Conservation (phyloP, 805 yeast species). For the Zygosaccharomyces gambellarensis region DNA sequence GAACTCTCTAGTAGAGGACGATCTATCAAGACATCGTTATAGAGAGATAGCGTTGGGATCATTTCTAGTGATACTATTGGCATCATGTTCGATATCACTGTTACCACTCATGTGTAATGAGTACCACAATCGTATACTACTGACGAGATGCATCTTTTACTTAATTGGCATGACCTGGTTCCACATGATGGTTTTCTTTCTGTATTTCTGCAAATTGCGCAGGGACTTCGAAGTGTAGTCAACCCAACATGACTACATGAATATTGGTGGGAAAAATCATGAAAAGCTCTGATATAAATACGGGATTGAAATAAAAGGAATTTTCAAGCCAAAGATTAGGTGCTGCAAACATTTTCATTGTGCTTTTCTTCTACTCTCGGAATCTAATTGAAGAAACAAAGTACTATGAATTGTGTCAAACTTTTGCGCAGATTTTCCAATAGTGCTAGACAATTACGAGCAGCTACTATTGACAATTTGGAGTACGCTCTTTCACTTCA, state of each 20-base stretch:
- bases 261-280: background rate
- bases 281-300: background rate
- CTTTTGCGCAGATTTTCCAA: constrained; percentile 1
- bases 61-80: background rate
- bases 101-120: constrained; percentile 2
- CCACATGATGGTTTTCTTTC: constrained; percentile 5
- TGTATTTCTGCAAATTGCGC: constrained; percentile 5
- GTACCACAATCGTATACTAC: background rate
- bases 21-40: background rate
- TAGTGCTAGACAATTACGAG: background rate
- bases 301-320: background rate
- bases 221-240: constrained; percentile 4
- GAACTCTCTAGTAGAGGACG: background rate
- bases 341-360: background rate
- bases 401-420: background rate
- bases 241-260: constrained; percentile 1
- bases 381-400: background rate
- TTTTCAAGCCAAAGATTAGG: background rate
- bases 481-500: constrained; percentile 31
- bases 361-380: background rate
- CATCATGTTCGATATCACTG: background rate
- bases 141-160: constrained; percentile 1
- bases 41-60: constrained; percentile 1
- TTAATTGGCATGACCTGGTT: constrained; percentile 3
- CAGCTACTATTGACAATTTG: background rate